phyloP scores from a whole-genome alignment of 176 grass and related monocot genomes.

The Oryza coarctata region DNA sequence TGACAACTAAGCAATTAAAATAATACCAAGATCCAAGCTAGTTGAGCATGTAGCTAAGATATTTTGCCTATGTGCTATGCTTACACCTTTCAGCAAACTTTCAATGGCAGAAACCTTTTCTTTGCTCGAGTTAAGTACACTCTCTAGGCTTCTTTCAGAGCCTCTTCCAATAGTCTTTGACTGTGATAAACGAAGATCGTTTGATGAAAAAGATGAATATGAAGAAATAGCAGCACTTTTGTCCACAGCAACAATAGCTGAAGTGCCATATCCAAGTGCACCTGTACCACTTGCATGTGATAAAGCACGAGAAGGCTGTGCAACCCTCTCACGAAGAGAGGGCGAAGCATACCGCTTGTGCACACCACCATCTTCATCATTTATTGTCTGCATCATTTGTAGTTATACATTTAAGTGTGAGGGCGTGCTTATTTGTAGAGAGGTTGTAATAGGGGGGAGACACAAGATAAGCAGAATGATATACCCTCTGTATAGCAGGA shows the following conservation, averaged over 20 bases:
- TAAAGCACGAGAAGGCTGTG: conserved; percentile 53
- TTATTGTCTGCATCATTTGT: conserved; percentile 66
- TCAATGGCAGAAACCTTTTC: conserved; percentile 99
- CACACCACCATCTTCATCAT: conserved; percentile 94
- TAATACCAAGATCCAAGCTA: conserved; percentile 95
- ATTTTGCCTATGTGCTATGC: conserved; percentile 69
- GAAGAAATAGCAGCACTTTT: conserved; percentile 70
- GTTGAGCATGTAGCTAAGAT: conserved; percentile 66
- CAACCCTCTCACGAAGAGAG: conserved; percentile 78
- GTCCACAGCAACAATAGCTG: conserved; percentile 97
- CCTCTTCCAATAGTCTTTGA: conserved; percentile 62
- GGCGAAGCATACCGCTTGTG: conserved; percentile 95
- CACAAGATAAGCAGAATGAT: conserved; percentile 13
- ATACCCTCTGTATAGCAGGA: conserved; percentile 91
- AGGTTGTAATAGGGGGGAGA: neutral
- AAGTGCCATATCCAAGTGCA: conserved; percentile 81
- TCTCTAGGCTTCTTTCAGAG: conserved; percentile 89
- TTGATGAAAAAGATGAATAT: conserved; percentile 71
- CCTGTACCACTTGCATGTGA: conserved; percentile 59
- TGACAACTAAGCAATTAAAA: conserved; percentile 39
- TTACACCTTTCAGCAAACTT: conserved; percentile 91
- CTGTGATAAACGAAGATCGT: conserved; percentile 63
- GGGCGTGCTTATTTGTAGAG: neutral
- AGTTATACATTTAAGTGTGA: conserved; percentile 19
- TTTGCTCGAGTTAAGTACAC: conserved; percentile 90